Evolutionary conservation across 148 eudicot genomes (phyloP), one percentile per base, ranked within the genome.

Genomic region (Diospyros kaki): DNA sequence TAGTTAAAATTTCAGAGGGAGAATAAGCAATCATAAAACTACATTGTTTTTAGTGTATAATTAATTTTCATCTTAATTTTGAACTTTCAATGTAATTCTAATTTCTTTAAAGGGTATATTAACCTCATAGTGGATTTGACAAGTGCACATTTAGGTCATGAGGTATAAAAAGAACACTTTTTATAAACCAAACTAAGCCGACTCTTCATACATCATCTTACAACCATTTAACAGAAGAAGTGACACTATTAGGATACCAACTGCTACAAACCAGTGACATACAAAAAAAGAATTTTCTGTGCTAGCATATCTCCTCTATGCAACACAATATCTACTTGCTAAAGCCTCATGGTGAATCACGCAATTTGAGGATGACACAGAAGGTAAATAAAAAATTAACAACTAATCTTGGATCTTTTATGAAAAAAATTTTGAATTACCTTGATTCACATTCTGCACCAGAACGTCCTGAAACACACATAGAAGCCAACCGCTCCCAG

Each of bases 381-480:
- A 13, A 40, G 39, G 42, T 50, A 68, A 45, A 40, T 7, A 41
- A 6, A 54, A 69, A 11, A 7, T 54, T 48, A 58, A 42, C 44
- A 73, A 38, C 10, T 44, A 39, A 48, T 50, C 67, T 62, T 58
- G 1, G 45, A 15, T 28, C 28, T 28, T 28, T 28, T 28, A 28
- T 28, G 43, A 2, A 61, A 39, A 72, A 76, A 48, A 3, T 11
- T 44, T 45, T 17, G 8, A 45, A 4, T 74, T 79, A 93, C 97
- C 93, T 90, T 51, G 92, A 72, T 81, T 87, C 86, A 80, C 98
- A 94, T 87, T 94, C 98, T 66, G 80, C 87, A 83, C 91, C 96
- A 69, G 91, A 83, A 17, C 86, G 93, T 61, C 86, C 81, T 70
- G 84, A 73, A 48, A 83, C 76, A 66, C 87, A 89, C 73, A 74